phyloP scores from a whole-genome alignment of 176 grass and related monocot genomes.

The Elaeis guineensis region DNA sequence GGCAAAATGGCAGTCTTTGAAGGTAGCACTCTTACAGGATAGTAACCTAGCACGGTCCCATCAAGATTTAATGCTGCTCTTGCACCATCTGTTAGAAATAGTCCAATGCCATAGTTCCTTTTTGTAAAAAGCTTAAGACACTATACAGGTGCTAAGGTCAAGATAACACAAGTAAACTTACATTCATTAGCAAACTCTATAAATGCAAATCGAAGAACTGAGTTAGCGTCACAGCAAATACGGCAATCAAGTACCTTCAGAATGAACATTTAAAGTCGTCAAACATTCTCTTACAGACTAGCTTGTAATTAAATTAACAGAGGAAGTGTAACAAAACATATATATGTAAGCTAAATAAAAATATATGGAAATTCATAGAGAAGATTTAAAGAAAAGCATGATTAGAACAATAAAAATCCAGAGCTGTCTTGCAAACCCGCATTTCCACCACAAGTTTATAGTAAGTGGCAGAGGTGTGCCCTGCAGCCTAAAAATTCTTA shows the following conservation, averaged over 20 bases:
- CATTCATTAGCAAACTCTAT: conserved; percentile 19
- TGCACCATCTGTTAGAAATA: conserved; percentile 23
- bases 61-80: conserved; percentile 16
- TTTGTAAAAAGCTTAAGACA: background rate
- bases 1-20: conserved; percentile 46
- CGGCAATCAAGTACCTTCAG: conserved; percentile 47
- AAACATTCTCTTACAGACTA: too few species aligned
- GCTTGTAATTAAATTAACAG: too few species aligned
- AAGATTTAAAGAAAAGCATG: too few species aligned
- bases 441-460: too few species aligned
- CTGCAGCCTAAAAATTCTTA: too few species aligned
- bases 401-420: too few species aligned
- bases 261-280: background rate
- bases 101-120: background rate
- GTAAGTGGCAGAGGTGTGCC: too few species aligned
- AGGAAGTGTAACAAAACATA: too few species aligned
- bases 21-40: conserved; percentile 22
- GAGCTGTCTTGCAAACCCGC: too few species aligned
- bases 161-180: conserved; percentile 1
- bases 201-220: conserved; percentile 35
- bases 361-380: too few species aligned
- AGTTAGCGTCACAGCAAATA: conserved; percentile 29
- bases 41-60: conserved; percentile 18
- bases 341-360: too few species aligned
- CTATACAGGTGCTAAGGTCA: background rate